Evolutionary conservation across 371 early-diverging fungal genomes (phyloP).

Genomic region (Vittaforma corneae): DNA sequence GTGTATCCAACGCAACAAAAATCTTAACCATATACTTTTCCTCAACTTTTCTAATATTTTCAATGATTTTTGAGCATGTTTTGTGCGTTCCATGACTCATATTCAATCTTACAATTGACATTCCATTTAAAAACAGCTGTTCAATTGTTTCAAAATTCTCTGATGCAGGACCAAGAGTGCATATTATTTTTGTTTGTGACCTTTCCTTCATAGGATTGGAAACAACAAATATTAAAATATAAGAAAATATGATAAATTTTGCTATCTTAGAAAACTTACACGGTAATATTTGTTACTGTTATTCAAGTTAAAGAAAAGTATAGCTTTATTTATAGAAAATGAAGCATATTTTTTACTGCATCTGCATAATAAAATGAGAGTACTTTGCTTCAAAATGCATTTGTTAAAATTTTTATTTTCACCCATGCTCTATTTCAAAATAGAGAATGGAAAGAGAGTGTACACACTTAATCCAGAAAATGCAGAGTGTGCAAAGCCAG

Average conservation of each 20-base stretch:
- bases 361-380: not conserved
- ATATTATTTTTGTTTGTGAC: constrained; percentile 50
- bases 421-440: constrained; percentile 36
- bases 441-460: constrained; percentile 34
- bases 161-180: constrained; percentile 52
- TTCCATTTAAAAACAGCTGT: constrained; percentile 64
- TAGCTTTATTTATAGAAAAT: too few relatives aligned
- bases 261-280: too few relatives aligned
- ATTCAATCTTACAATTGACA: constrained; percentile 79
- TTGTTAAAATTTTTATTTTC: not conserved
- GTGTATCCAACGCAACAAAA: constrained; percentile 59
- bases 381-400: not conserved
- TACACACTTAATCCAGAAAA: constrained; percentile 51
- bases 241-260: too few relatives aligned
- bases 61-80: constrained; percentile 53
- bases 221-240: too few relatives aligned
- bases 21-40: constrained; percentile 66
- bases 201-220: too few relatives aligned
- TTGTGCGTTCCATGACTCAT: constrained; percentile 61
- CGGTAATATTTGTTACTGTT: too few relatives aligned
- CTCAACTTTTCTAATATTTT: constrained; percentile 40
- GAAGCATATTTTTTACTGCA: too few relatives aligned
- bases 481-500: constrained; percentile 45
- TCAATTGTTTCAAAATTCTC: constrained; percentile 47
- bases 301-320: too few relatives aligned